These are phyloP conservation scores for Vaccinium macrocarpon DNA, from an alignment of 148 eudicot species.

Conservation along the genomic window DNA sequence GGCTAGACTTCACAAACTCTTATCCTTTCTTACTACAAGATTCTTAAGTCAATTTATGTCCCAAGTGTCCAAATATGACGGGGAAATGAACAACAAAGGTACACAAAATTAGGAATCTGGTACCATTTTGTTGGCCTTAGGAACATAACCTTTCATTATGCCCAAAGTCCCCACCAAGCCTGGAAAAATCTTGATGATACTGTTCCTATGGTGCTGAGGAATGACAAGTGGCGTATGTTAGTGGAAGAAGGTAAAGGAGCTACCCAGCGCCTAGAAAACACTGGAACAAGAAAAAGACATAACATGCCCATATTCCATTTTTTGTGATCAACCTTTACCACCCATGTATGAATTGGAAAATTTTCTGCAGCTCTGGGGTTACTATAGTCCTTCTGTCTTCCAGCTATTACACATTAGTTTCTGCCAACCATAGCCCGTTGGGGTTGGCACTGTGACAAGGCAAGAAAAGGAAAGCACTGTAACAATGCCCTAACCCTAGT, in stretches of 20 bases:
- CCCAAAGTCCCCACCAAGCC: not conserved
- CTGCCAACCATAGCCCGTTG: not conserved
- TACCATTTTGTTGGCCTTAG: not conserved
- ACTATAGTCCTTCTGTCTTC: not conserved
- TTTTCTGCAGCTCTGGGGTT: not conserved
- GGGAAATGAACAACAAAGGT: too few relatives aligned
- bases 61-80: too few relatives aligned
- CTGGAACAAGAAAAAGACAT: not conserved
- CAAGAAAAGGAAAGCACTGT: constrained; percentile 5
- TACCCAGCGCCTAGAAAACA: not conserved
- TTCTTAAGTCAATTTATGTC: too few relatives aligned
- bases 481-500: not conserved
- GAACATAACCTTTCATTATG: not conserved
- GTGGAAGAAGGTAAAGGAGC: not conserved
- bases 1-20: too few relatives aligned
- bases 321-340: not conserved
- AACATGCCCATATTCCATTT: not conserved
- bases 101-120: not conserved
- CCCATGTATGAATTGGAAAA: not conserved
- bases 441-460: not conserved
- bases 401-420: not conserved
- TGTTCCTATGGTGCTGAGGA: not conserved
- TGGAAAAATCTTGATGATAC: not conserved
- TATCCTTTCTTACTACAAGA: too few relatives aligned
- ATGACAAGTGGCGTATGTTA: not conserved